Evolutionary conservation across 2,329 filamentous ascomycete genomes (phyloP), one percentile per base, ranked within the genome.

Genomic region (Hypomyces rosellus): DNA sequence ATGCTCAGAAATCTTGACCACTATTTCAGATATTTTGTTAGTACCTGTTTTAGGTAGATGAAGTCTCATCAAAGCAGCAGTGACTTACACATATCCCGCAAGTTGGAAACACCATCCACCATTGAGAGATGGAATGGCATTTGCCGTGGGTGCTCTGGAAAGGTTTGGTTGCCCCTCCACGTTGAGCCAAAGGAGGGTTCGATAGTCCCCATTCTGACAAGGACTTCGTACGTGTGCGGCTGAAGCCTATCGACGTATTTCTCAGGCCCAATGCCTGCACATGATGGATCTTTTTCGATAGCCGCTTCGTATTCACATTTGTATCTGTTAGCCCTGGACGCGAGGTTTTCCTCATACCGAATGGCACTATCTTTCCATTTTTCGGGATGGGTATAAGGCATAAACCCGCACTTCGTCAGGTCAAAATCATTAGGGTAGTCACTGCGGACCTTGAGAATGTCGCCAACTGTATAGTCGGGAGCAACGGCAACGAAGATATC

Each of bases 21-120:
- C 67, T 69, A 44, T 22, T 20, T 16, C 16, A 4, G 34, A 20
- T 12, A 6, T 30, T 18, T 18, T 30, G 37, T 48, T 44, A 52
- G 37, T 30, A 42, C 5, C 4, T 6, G 12, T 16, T 12, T 5
- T 8, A 33, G 11, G 8, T 12, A 25, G 12, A 9, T n/a, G 13
- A 33, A 41, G 36, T 20, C 13, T 41, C 13, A 8, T 18, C n/a
- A 18, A 7, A n/a, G n/a, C 8, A 13, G 3, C 37, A 48, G 43
- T 61, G 43, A 59, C 63, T 60, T 50, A 68, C 66, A 33, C 45
- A 60, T 40, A 3, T 15, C 14, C n/a, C 22, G 45, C 51, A 13
- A 61, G 45, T 51, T 6, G 33, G 46, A 3, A 53, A 41, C 3
- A 42, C 40, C 40, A 41, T 54, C 57, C 2, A 46, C 50, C 49